phyloP scores from a whole-genome alignment of 2,329 filamentous ascomycete species.

The Aspergillus novofumigatus region DNA sequence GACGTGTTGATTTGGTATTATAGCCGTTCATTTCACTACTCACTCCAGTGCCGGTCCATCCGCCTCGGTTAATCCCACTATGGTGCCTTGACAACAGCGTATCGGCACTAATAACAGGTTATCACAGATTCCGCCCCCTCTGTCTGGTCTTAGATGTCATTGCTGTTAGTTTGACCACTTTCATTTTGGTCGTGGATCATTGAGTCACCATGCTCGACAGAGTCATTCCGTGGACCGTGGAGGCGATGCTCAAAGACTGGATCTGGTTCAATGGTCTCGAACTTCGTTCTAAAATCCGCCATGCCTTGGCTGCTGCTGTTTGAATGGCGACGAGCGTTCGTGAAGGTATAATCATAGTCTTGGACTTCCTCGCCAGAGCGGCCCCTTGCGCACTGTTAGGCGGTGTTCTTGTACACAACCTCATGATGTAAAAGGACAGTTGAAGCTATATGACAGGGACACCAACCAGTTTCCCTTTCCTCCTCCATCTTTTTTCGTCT shows the following conservation, averaged over 20 bases:
- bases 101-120: too few relatives aligned
- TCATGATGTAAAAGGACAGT: slow-evolving; percentile 2
- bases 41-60: not conserved
- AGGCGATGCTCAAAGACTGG: slow-evolving; percentile 87
- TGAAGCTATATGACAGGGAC: not conserved
- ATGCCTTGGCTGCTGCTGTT: slow-evolving; percentile 78
- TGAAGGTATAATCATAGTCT: slow-evolving; percentile 77
- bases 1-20: not conserved
- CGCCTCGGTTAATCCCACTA: not conserved
- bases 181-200: slow-evolving; percentile 33
- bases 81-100: too few relatives aligned
- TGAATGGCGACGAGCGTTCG: slow-evolving; percentile 83
- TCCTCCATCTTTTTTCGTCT: slow-evolving; percentile 93
- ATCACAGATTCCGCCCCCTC: too few relatives aligned
- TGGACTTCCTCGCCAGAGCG: slow-evolving; percentile 75
- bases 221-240: slow-evolving; percentile 62
- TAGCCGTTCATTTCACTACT: not conserved
- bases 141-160: slow-evolving; percentile 14
- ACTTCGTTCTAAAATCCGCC: slow-evolving; percentile 90
- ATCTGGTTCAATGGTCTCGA: slow-evolving; percentile 83
- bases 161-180: slow-evolving; percentile 42
- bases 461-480: slow-evolving; percentile 92
- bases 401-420: slow-evolving; percentile 1
- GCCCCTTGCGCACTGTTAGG: slow-evolving; percentile 60
- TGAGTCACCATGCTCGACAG: slow-evolving; percentile 7